Percentiles rank a stretch among this genome's conserved stretches.
Conservation (phyloP, 352 stramenopile genomes). For the Phytophthora kernoviae region DNA sequence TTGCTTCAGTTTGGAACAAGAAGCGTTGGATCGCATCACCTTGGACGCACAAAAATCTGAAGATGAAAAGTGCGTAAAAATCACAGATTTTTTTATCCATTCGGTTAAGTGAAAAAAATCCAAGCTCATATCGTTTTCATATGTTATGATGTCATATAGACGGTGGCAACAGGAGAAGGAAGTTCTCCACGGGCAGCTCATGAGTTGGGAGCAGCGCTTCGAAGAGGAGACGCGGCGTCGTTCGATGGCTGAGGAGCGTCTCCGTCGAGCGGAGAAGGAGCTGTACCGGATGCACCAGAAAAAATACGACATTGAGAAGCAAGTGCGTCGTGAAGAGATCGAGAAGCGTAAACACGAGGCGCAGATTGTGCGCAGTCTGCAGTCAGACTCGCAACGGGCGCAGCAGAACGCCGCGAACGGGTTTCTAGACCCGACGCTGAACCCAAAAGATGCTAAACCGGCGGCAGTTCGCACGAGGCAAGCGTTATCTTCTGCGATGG, state of each 20-base stretch:
- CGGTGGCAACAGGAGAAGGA: constrained; percentile 73
- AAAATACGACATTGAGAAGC: constrained; percentile 90
- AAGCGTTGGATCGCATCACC: constrained; percentile 83
- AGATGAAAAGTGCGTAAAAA: constrained; percentile 79
- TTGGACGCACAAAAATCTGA: constrained; percentile 83
- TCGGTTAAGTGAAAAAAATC: too few relatives aligned
- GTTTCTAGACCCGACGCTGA: constrained; percentile 74
- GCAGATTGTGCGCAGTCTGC: constrained; percentile 80
- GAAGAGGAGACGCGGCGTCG: constrained; percentile 78
- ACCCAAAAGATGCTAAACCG: constrained; percentile 83
- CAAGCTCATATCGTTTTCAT: constrained; percentile 3
- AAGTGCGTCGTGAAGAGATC: constrained; percentile 81
- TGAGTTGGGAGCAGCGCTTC: constrained; percentile 74
- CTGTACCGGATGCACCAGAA: constrained; percentile 91
- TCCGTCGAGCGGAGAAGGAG: constrained; percentile 85
- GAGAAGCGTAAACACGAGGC: constrained; percentile 88
- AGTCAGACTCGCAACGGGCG: constrained; percentile 68
- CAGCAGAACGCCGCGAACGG: constrained; percentile 35
- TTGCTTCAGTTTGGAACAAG: constrained; percentile 60
- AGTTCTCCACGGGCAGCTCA: constrained; percentile 61
- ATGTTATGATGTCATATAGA: constrained; percentile 28
- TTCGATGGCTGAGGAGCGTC: constrained; percentile 75
- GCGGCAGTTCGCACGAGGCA: constrained; percentile 75
- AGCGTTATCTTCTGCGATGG: constrained; percentile 83
- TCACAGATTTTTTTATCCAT: too few relatives aligned